Conservation (phyloP, 2,329 filamentous ascomycete species). For the Hymenoscyphus occultus region DNA sequence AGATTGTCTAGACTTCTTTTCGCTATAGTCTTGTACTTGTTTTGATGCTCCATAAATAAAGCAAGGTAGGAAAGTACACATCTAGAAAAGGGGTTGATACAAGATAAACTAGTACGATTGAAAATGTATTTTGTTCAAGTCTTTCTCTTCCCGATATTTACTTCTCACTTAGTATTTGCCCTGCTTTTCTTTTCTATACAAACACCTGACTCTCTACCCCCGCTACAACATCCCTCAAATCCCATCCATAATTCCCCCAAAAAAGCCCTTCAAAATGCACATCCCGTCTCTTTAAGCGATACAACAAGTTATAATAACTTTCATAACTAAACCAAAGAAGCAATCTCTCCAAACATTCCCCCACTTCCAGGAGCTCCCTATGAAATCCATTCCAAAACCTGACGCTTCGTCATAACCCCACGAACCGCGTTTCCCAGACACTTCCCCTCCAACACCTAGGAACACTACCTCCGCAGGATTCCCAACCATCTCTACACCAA, state of each 20-base stretch:
- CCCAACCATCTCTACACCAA: background rate
- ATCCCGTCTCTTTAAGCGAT: too few relatives aligned
- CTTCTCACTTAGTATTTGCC: background rate
- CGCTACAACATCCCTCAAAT: background rate
- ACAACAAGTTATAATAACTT: background rate
- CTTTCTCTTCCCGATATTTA: background rate
- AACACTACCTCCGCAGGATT: slow-evolving; percentile 4
- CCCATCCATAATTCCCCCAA: background rate
- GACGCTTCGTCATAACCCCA: slow-evolving; percentile 2
- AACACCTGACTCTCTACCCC: background rate
- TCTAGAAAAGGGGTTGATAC: background rate
- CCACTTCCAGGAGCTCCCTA: slow-evolving; percentile 3
- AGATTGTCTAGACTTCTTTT: background rate
- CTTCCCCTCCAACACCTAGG: slow-evolving; percentile 5
- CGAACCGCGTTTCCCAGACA: slow-evolving; percentile 1
- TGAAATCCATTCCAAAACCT: slow-evolving; percentile 9
- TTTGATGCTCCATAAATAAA: background rate
- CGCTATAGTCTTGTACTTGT: background rate
- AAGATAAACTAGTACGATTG: background rate
- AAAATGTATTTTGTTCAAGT: background rate
- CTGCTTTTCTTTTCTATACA: background rate
- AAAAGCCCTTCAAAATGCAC: too few relatives aligned
- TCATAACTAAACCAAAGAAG: background rate
- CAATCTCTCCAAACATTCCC: background rate
- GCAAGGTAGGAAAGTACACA: background rate